Percentiles rank a stretch among this genome's conserved stretches.
These are phyloP conservation scores for Jaltomata sinuosa DNA, from an alignment of 257 asterid genomes.

Conservation along the genomic window DNA sequence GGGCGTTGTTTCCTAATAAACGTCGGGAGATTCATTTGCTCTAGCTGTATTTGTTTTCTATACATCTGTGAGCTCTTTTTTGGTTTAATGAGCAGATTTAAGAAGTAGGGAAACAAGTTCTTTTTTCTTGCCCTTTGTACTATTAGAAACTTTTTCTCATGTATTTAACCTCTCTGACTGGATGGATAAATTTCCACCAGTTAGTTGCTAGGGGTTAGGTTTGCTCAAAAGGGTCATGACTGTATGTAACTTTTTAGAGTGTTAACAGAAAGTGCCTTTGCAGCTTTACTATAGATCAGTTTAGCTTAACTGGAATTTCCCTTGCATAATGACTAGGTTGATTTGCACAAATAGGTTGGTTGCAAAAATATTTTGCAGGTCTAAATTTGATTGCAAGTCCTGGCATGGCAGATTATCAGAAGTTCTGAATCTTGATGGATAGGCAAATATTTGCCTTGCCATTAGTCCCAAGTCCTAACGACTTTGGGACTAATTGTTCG, in stretches of 20 bases:
- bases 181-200: conserved; percentile 13
- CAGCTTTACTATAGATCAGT: neutral
- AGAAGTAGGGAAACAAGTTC: conserved; percentile 25
- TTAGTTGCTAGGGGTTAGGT: neutral
- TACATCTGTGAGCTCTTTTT: conserved; percentile 1
- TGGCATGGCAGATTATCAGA: neutral
- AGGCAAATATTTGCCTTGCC: neutral
- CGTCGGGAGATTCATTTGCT: neutral
- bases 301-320: neutral
- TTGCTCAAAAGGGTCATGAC: neutral
- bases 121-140: conserved; percentile 14
- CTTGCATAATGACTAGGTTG: neutral
- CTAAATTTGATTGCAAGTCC: neutral
- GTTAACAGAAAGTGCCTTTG: neutral
- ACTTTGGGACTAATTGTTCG: neutral
- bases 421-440: neutral
- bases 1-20: conserved; percentile 50
- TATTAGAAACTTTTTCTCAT: conserved; percentile 11
- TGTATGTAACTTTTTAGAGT: neutral
- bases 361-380: neutral
- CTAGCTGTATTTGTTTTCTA: neutral
- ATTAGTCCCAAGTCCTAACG: neutral
- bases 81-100: conserved; percentile 23
- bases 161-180: neutral
- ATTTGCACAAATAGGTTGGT: neutral